These are phyloP conservation scores for Skeletonema potamos DNA, from an alignment of 108 stramenopile species.

Conservation along the genomic window DNA sequence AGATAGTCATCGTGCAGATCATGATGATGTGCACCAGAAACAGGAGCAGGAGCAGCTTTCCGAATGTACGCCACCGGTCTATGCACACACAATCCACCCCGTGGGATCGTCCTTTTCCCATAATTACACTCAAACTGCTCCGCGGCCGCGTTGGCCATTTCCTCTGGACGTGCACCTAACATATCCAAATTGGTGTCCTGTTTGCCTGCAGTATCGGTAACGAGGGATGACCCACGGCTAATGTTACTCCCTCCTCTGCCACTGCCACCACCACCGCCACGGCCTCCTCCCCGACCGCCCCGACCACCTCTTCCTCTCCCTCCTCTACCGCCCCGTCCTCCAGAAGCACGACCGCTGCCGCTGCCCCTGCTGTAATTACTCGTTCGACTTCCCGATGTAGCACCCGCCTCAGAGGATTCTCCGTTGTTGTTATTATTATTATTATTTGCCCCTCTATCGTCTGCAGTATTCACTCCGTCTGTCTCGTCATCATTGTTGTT, in stretches of 20 bases:
- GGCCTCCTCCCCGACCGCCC: conserved; percentile 1
- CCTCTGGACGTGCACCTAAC: conserved; percentile 9
- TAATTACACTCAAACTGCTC: conserved; percentile 26
- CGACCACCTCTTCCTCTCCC: background rate
- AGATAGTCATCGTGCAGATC: conserved; percentile 35
- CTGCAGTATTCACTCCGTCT: too few species aligned
- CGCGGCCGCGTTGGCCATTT: conserved; percentile 37
- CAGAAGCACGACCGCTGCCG: background rate
- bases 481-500: background rate
- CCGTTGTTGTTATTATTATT: background rate
- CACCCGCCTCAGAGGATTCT: conserved; percentile 1
- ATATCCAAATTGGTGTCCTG: conserved; percentile 20
- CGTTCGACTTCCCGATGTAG: background rate
- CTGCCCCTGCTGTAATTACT: conserved; percentile 2
- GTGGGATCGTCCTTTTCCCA: conserved; percentile 22
- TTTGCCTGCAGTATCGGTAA: conserved; percentile 8
- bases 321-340: conserved; percentile 1
- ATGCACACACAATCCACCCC: conserved; percentile 42
- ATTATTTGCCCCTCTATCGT: conserved; percentile 1
- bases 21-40: background rate
- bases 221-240: background rate
- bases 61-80: background rate
- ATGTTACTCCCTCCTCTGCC: too few species aligned
- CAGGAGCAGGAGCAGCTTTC: background rate
- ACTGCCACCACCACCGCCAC: conserved; percentile 4